These are phyloP conservation scores for Neocatenulostroma microsporum DNA, from an alignment of 2,329 filamentous ascomycete genomes.

Conservation along the genomic window DNA sequence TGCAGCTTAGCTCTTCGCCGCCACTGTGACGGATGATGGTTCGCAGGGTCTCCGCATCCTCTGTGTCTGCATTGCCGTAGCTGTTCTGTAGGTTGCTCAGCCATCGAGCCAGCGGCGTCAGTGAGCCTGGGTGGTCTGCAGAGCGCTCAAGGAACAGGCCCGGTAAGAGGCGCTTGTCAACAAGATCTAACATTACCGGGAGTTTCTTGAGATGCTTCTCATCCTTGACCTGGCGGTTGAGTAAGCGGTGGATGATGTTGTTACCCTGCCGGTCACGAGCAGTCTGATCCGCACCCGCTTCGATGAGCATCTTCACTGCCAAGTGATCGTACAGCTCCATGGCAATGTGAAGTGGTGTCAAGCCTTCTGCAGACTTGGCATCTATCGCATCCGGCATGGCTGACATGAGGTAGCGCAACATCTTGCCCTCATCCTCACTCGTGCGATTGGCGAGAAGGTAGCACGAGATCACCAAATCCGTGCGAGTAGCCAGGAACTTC, in stretches of 20 bases:
- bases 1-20: constrained; percentile 48
- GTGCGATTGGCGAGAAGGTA: constrained; percentile 42
- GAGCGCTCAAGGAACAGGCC: constrained; percentile 54
- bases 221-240: constrained; percentile 12
- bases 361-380: constrained; percentile 47
- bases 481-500: constrained; percentile 54
- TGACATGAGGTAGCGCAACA: constrained; percentile 60
- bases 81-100: background rate
- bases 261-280: constrained; percentile 46
- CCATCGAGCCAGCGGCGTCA: constrained; percentile 54
- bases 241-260: constrained; percentile 61
- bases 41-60: constrained; percentile 4
- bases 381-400: constrained; percentile 56
- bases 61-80: background rate
- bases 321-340: constrained; percentile 49
- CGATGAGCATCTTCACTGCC: constrained; percentile 55
- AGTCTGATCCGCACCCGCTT: constrained; percentile 62
- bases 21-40: constrained; percentile 29
- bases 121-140: constrained; percentile 43
- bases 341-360: constrained; percentile 63
- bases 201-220: constrained; percentile 15
- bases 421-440: constrained; percentile 36
- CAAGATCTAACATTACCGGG: constrained; percentile 46
- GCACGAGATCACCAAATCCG: constrained; percentile 56
- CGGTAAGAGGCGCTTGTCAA: constrained; percentile 51